Percentiles rank a stretch among this genome's conserved stretches.
Evolutionary conservation across 345 rosid genomes (phyloP).

Genomic region (Cardamine chenopodiifolia): DNA sequence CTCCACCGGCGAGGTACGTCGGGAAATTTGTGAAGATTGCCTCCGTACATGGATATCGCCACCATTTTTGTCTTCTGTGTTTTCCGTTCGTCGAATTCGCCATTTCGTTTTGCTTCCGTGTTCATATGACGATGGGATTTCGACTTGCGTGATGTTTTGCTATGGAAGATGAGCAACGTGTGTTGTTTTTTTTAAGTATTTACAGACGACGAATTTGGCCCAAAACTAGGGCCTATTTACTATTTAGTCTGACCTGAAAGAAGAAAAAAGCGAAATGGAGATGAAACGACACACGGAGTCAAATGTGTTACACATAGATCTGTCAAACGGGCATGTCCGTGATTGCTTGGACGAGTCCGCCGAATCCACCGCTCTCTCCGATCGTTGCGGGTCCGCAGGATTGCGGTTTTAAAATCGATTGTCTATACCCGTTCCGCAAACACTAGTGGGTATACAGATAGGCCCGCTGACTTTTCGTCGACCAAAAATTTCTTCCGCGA

Average conservation of each 20-base stretch:
- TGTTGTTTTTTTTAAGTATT: slow-evolving; percentile 19
- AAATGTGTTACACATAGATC: neutral
- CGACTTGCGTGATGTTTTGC: slow-evolving; percentile 24
- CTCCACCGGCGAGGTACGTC: slow-evolving; percentile 80
- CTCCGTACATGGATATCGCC: slow-evolving; percentile 88
- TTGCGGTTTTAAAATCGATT: no score
- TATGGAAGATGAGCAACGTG: neutral
- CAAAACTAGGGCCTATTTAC: neutral
- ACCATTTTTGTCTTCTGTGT: slow-evolving; percentile 51
- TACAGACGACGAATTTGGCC: neutral
- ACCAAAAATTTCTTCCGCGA: no score
- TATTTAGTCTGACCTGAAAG: neutral
- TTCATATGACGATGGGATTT: slow-evolving; percentile 10
- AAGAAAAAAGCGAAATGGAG: neutral
- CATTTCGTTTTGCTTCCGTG: slow-evolving; percentile 20
- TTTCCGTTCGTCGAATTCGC: slow-evolving; percentile 32
- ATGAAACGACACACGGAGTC: neutral
- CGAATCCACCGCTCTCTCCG: no score
- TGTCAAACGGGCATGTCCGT: no score
- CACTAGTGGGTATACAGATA: no score
- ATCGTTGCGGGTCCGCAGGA: no score
- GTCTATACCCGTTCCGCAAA: no score
- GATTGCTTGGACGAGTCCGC: no score
- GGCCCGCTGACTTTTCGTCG: no score
- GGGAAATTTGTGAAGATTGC: slow-evolving; percentile 83